Evolutionary conservation across 352 stramenopile species (phyloP), one percentile per base, ranked within the genome.

Genomic region (Hyaloperonospora brassicae): DNA sequence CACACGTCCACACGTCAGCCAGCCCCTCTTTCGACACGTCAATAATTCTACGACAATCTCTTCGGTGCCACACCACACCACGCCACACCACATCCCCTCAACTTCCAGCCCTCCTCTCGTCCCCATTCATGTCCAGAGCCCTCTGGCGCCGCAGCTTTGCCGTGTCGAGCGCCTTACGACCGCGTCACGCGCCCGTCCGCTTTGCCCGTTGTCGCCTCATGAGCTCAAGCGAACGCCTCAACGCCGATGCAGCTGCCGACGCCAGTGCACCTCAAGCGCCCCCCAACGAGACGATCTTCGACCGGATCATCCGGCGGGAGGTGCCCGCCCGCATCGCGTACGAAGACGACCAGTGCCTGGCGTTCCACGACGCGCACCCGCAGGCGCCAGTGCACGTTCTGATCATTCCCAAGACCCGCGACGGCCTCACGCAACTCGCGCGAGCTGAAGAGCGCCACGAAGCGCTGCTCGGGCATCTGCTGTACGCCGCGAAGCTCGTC

Each of bases 301-400:
- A 99, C 73, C 98, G 98, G 70, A 99, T 99, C 66, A 76, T 99
- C 43, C 65, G 76, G 12, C 73, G 79, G 30, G 73, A 97, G 30
- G 98, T 99, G 55, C 95, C 95, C 5, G 89, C 96, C 40, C 78
- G 87, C 44, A 94, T 98, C 68, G 95, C 98, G 38, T 97, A 96
- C 62, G 92, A 98, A 64, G 92, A 98, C 73, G 90, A 97, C 42
- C 79, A 95, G 61, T 90, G 87, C 45, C 71, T 98, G 6, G 96
- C 95, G n/a, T 99, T 99, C 71, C 95, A 97, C 55, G 96, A 99
- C 73, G 97, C 99, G 47, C 96, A 89, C 64, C 96, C 97, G 40
- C 80, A 96, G 53, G 93, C 96, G 48, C 95, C 95, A 0, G 92
- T 95, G 35, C 97, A 99, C 66, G 85, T 99, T 30, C 67, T 99